Base-by-base conservation (phyloP, 2,329 filamentous ascomycete genomes). In the Pyrenochaeta sp. region DNA sequence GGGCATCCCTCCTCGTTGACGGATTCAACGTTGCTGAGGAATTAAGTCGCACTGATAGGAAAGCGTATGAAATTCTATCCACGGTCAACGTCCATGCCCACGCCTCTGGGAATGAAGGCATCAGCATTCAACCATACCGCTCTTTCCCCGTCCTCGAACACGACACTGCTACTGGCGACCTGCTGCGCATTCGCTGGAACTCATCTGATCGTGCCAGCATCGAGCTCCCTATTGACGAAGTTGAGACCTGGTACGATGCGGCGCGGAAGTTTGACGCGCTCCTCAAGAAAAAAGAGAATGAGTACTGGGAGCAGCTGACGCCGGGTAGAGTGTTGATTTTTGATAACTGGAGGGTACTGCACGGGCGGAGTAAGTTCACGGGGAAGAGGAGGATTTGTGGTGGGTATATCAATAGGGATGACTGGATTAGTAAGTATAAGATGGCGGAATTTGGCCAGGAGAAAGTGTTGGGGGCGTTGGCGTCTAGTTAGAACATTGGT, bases 341-440 rank as follows among this genome's bases (percentile, higher is more conserved):
- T 76, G 92, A 99, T 74, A 98, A 99, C 72, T 97, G 94, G 93
- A 86, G 95, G 58, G 90, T 97, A 34, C 80, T 98, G 67, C 95
- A 99, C 77, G 95, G 94, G 1, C 84, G 95, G 67, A 88, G 88
- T 50, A 86, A 86, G 0, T 99, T 98, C 72, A 90, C 88, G 5
- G 95, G 95, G 1, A 88, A 90, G 72, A 84, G 95, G 65, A 88
- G 93, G 65, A 91, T 99, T 72, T 97, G 93, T 76, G 95, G 95
- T 58, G 94, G 87, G 9, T 98, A 98, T 71, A 58, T 72, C 37
- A 67, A 72, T 37, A 56, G 68, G 45, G 67, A 71, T 50, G 68
- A 71, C 45, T 71, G 68, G 68, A 69, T 69, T 45, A 71, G 68
- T 52, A 62, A 57, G 54, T 65, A 59, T 19, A 71, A 68, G 62